Evolutionary conservation across 768 basidiomycete genomes (phyloP).

Genomic region (Lactifluus echinatus): DNA sequence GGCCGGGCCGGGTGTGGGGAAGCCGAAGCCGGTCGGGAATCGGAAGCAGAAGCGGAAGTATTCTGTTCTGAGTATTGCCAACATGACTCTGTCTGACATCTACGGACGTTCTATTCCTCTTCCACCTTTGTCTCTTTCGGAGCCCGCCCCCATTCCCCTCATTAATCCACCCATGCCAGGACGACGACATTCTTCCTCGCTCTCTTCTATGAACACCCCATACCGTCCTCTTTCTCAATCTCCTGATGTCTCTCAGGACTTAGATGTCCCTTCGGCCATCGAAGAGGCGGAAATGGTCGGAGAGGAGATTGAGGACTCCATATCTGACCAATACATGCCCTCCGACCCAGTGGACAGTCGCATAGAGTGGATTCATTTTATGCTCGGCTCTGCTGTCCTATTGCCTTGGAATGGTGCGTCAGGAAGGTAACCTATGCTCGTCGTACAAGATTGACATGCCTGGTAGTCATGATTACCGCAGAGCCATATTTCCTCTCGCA

Average conservation of each 20-base stretch:
- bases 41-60: too few species aligned
- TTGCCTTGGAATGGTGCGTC: slow-evolving; percentile 83
- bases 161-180: not conserved
- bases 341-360: slow-evolving; percentile 31
- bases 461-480: slow-evolving; percentile 80
- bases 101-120: not conserved
- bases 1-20: too few species aligned
- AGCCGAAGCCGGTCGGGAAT: too few species aligned
- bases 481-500: slow-evolving; percentile 74
- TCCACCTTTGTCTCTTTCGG: not conserved
- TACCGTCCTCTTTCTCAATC: slow-evolving; percentile 15
- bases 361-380: slow-evolving; percentile 57
- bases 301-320: slow-evolving; percentile 8
- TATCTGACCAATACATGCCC: not conserved
- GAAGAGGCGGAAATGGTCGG: not conserved
- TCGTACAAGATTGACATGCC: not conserved
- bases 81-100: not conserved
- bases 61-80: too few species aligned
- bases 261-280: slow-evolving; percentile 4
- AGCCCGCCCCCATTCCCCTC: not conserved
- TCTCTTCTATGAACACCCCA: slow-evolving; percentile 2
- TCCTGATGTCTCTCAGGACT: not conserved
- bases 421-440: not conserved
- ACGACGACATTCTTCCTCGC: slow-evolving; percentile 9
- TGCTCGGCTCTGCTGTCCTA: slow-evolving; percentile 71